Evolutionary conservation across 805 yeast species (phyloP), one percentile per base, ranked within the genome.

Genomic region (Barnettozyma populi): DNA sequence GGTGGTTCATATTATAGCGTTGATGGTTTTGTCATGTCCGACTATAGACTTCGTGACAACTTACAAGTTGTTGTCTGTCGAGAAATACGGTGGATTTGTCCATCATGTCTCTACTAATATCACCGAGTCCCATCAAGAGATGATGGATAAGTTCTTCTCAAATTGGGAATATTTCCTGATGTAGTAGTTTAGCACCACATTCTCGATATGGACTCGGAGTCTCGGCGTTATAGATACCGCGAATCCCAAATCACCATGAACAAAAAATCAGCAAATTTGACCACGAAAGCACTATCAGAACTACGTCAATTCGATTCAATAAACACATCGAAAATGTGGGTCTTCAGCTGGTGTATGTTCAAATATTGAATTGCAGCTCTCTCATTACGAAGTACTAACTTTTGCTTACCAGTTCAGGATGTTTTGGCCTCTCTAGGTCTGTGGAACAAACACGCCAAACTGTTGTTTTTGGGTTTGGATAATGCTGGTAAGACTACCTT

Each of bases 401-500:
- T 20, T 31, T 14, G n/a, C 9, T 13, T 5, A 7, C 13, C 49
- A 46, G 54, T 59, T 50, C 62, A 57, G 47, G 90, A 86, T 63
- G 78, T 84, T 52, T 73, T 86, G 56, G 83, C 90, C 61, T 82
- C 88, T 47, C 74, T 86, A 44, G 95, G 95, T 55, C 73, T 86
- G 56, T 79, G 88, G 84, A 94, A 92, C 76, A 90, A 94, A 69
- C 97, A 92, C 67, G 97, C 97, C 72, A 89, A 95, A 73, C 77
- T 94, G 62, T 78, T 94, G 64, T 94, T 94, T 78, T 78, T 94
- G 59, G 99, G 99, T 52, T 82, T 94, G 53, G 99, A 94, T 69
- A 94, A 94, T 61, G 99, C 99, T 41, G 99, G 99, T 65, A 94
- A 94, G 71, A 92, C 99, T 47, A 88, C 96, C 21, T 69, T 86